Conservation (phyloP, 306 rosid species). For the Prunus mongolica region DNA sequence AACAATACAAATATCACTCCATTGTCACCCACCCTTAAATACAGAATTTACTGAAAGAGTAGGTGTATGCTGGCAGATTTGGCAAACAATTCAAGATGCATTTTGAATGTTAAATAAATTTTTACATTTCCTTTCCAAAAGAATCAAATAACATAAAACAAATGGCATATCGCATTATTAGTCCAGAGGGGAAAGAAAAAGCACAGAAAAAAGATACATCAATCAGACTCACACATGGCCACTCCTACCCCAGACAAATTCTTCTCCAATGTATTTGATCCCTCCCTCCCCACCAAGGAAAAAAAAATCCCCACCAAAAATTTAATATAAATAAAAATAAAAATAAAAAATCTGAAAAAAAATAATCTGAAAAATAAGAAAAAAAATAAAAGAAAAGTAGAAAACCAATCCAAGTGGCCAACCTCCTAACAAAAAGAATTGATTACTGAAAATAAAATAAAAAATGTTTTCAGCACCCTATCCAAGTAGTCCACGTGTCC, state of each 20-base stretch:
- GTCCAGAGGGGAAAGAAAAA: conserved; percentile 9
- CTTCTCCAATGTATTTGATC: conserved; percentile 5
- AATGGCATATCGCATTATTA: conserved; percentile 18
- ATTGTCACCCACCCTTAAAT: background rate
- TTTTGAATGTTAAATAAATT: background rate
- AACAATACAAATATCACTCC: background rate
- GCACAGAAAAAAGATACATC: conserved; percentile 23
- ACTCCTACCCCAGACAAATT: conserved; percentile 4
- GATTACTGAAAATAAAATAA: conserved; percentile 8
- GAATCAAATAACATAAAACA: background rate
- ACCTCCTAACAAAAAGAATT: conserved; percentile 7
- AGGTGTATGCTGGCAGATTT: background rate
- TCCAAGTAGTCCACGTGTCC: conserved; percentile 44
- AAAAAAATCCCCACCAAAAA: conserved; percentile 19
- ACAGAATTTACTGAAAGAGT: background rate
- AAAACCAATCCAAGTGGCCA: conserved; percentile 24
- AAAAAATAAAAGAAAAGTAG: conserved; percentile 1
- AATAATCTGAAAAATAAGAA: background rate
- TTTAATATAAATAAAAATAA: background rate
- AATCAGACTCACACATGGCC: background rate
- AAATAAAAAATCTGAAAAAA: background rate
- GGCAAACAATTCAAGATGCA: background rate
- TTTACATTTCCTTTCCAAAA: background rate
- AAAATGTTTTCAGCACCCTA: conserved; percentile 19
- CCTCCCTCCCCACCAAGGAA: conserved; percentile 10